Evolutionary conservation across 331 rosid genomes (phyloP), one percentile per base, ranked within the genome.

Genomic region (Quercus tomentella): DNA sequence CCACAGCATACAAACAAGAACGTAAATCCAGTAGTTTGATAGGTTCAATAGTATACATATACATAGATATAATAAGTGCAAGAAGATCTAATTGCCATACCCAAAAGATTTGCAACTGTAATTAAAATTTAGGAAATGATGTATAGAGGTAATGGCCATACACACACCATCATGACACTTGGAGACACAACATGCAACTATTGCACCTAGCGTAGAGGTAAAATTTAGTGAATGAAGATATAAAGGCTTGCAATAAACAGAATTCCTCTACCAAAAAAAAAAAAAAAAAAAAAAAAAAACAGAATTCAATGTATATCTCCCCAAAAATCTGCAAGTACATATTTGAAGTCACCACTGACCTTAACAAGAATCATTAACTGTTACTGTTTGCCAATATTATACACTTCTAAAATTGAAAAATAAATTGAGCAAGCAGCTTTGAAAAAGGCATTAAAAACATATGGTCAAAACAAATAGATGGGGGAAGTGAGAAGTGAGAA

Each of bases 11-110:
- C 30, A 16, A 79, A 56, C 31, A 28, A 20, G 20, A 8, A n/a
- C 73, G 78, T 43, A 82, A 63, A 69, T 22, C 80, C 55, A 76
- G 56, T 73, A 72, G 41, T 28, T 60, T 21, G 69, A 61, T 35
- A 75, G 45, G 60, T 65, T 30, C 41, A 4, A 28, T 61, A 4
- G 26, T 61, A 61, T 61, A 26, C 35, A 31, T 26, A 2, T 6
- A 61, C 37, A 12, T 5, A 61, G 1, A 14, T 15, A 61, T 12
- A 5, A 60, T 60, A 23, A 26, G 33, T 60, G 8, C 66, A 60
- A 60, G 66, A 60, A 26, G 66, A 23, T 23, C 66, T 23, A 60
- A 11, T 9, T 60, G 30, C 66, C 33, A 60, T 23, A 58, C 4
- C 65, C 12, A 58, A 23, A 58, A 58, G 23, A 8, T 41, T 21